Base-by-base conservation (phyloP, 257 asterid genomes). In the Schizonepeta tenuifolia region DNA sequence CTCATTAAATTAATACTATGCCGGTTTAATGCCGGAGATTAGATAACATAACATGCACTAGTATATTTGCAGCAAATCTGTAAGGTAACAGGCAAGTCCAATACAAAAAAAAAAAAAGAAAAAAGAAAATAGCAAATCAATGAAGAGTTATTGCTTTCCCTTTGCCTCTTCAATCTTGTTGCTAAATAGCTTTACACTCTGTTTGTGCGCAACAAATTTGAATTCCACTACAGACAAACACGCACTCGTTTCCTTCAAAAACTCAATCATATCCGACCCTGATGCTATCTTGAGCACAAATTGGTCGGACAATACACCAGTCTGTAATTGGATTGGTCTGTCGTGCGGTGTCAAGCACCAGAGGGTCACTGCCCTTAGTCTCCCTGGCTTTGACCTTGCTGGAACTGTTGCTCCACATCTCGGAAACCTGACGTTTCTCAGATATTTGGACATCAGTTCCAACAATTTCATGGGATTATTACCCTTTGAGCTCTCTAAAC, bases 401-500 rank as follows among this genome's bases (percentile, higher is more conserved):
- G 62, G 62, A 55, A 22, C 17, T 22, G 9, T 55, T 24, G 36
- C 62, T 55, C 62, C 62, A 1, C 17, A 22, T 55, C 62, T 55
- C 36, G 62, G 62, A 55, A 55, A 55, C 36, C 36, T 55, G 1
- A 22, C 62, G 36, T 55, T 55, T 22, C 62, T 55, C 3, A 3
- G 62, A 22, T 55, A 55, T 22, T 12, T 55, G 3, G 62, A 55
- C 62, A 10, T 55, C 62, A 55, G 62, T 22, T 55, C 36, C 62
- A 55, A 55, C 36, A 10, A 55, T 55, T 55, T 55, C 62, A 55
- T 38, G 9, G 36, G 33, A 1, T 11, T 22, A 36, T 12, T 55
- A 10, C 62, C 62, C 1, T 55, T 4, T 15, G 17, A 22, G 38
- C 62, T 55, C 36, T 55, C 62, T 1, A 55, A 55, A 5, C n/a